Percentiles rank a stretch among this genome's conserved stretches.
These are phyloP conservation scores for Primulina huaijiensis DNA, from an alignment of 257 asterid genomes.

Conservation along the genomic window DNA sequence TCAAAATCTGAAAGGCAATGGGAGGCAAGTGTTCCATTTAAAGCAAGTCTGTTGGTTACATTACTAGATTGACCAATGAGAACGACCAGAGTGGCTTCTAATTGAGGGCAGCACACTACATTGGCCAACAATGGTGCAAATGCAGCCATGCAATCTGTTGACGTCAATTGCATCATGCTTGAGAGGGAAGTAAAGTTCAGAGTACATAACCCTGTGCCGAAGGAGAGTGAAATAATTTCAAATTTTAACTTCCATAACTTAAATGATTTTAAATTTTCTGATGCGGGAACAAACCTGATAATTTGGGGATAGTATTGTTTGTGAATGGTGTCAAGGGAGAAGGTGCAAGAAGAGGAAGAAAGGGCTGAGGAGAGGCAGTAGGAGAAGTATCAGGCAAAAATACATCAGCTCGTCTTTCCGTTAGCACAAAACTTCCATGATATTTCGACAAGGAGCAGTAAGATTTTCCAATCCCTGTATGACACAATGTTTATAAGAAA, in stretches of 20 bases:
- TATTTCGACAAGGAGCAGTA: constrained; percentile 31
- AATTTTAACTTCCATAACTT: neutral
- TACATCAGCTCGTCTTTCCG: constrained; percentile 43
- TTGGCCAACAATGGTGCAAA: constrained; percentile 90
- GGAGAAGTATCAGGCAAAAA: constrained; percentile 67
- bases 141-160: constrained; percentile 84
- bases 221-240: neutral
- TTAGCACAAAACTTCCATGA: constrained; percentile 32
- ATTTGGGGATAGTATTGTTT: constrained; percentile 71
- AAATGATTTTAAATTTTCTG: neutral
- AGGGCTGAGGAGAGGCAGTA: constrained; percentile 64
- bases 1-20: constrained; percentile 87
- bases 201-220: constrained; percentile 55
- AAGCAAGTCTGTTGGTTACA: constrained; percentile 55
- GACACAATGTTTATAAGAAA: constrained; percentile 22
- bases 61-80: constrained; percentile 84
- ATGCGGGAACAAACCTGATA: constrained; percentile 66
- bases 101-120: constrained; percentile 95
- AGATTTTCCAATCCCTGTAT: constrained; percentile 49
- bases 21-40: constrained; percentile 59
- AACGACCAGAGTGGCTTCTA: constrained; percentile 78
- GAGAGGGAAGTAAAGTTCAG: constrained; percentile 67
- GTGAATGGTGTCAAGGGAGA: constrained; percentile 93
- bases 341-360: constrained; percentile 91
- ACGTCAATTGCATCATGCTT: constrained; percentile 63